Evolutionary conservation across 2,329 filamentous ascomycete species (phyloP).

Genomic region (Bipolaris victoriae): DNA sequence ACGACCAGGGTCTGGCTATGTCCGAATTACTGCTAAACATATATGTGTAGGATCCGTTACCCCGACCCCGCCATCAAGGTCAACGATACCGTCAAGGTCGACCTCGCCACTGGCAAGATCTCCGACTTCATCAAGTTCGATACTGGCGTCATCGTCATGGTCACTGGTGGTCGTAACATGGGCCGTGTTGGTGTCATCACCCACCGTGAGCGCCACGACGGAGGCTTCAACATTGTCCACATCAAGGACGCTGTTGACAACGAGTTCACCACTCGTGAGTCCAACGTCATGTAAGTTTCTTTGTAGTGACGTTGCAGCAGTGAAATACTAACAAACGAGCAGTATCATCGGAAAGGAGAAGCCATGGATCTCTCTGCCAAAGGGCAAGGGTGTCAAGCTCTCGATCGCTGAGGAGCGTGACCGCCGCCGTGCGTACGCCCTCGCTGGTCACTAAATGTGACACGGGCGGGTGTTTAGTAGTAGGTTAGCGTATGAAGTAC

Average conservation of each 20-base stretch:
- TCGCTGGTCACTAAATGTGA: constrained; percentile 57
- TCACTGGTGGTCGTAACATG: constrained; percentile 99
- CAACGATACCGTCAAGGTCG: constrained; percentile 99
- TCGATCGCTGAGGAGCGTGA: constrained; percentile 99
- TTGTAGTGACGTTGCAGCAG: background rate
- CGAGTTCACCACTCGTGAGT: constrained; percentile 98
- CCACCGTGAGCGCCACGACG: constrained; percentile 99
- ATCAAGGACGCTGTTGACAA: constrained; percentile 99
- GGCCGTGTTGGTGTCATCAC: constrained; percentile 99
- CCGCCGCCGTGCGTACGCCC: constrained; percentile 78
- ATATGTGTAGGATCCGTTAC: constrained; percentile 85
- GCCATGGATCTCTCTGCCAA: constrained; percentile 99
- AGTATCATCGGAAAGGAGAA: constrained; percentile 94
- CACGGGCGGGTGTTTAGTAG: constrained; percentile 17
- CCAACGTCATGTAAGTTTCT: constrained; percentile 79
- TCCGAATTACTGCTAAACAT: constrained; percentile 49
- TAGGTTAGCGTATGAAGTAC: constrained; percentile 36
- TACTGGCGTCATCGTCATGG: constrained; percentile 97
- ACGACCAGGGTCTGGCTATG: constrained; percentile 94
- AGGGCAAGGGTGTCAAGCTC: constrained; percentile 99
- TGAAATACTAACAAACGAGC: constrained; percentile 18
- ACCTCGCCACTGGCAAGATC: constrained; percentile 97
- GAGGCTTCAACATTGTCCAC: constrained; percentile 99
- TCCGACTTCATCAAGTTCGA: constrained; percentile 98
- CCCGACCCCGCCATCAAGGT: constrained; percentile 98